Conservation (phyloP, 192 early-diverging fungal species). For the Umbelopsis isabellina region DNA sequence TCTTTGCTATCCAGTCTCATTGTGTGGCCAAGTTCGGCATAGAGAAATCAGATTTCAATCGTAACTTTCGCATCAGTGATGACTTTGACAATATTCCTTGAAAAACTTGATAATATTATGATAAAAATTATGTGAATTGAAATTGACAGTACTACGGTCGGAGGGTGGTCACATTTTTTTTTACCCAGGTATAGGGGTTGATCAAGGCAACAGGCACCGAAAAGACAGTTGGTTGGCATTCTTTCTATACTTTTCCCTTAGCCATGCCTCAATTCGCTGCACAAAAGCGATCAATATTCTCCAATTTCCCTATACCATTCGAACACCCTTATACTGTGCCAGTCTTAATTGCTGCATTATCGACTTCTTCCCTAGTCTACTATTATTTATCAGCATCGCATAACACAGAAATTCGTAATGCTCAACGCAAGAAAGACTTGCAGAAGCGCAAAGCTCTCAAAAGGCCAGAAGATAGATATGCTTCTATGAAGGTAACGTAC, state of each 20-base stretch:
- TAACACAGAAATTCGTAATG: constrained; percentile 32
- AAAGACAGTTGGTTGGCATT: neutral
- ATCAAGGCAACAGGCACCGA: neutral
- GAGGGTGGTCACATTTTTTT: constrained; percentile 19
- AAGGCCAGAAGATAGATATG: constrained; percentile 34
- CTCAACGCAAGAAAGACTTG: constrained; percentile 25
- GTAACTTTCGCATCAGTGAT: constrained; percentile 67
- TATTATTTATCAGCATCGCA: constrained; percentile 36
- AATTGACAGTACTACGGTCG: constrained; percentile 5
- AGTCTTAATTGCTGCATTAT: constrained; percentile 22
- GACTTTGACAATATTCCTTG: constrained; percentile 72
- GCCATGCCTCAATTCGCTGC: constrained; percentile 23
- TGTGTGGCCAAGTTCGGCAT: constrained; percentile 71
- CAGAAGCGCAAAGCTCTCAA: constrained; percentile 22
- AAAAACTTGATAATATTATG: neutral
- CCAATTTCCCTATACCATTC: constrained; percentile 43
- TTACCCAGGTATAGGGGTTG: neutral
- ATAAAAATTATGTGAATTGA: neutral
- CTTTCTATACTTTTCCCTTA: too few relatives aligned
- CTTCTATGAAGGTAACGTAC: constrained; percentile 33
- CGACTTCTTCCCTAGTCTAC: constrained; percentile 33
- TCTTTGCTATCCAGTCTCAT: constrained; percentile 82
- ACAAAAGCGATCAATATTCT: constrained; percentile 15
- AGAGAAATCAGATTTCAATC: constrained; percentile 63
- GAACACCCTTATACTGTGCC: constrained; percentile 41